These are phyloP conservation scores for Radiomyces spectabilis DNA, from an alignment of 192 early-diverging fungal genomes.

Conservation along the genomic window DNA sequence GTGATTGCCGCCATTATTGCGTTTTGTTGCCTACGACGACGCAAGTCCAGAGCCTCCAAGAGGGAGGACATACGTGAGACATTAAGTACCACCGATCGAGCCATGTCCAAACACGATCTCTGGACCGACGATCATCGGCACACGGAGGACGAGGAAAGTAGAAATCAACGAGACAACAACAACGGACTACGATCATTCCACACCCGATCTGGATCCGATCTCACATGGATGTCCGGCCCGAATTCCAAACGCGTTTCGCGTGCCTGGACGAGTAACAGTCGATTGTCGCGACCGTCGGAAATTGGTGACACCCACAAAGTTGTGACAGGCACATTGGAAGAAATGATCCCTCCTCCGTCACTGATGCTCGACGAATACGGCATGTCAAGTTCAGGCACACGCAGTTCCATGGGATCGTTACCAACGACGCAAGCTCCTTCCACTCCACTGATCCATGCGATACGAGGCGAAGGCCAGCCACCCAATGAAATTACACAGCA, in stretches of 20 bases:
- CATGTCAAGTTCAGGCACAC: background rate
- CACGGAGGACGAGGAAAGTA: background rate
- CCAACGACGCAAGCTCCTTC: background rate
- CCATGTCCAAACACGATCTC: background rate
- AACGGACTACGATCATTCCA: background rate
- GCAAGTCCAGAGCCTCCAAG: no score
- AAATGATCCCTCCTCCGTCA: conserved; percentile 6
- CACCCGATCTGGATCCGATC: background rate
- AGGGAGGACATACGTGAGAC: no score
- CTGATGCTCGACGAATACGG: background rate
- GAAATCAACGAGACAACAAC: background rate
- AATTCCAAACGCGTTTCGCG: conserved; percentile 1
- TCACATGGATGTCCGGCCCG: background rate
- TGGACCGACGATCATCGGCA: no score
- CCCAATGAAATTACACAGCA: conserved; percentile 22
- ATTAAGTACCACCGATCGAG: no score
- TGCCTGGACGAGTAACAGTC: background rate
- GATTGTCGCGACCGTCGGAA: conserved; percentile 5
- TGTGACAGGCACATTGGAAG: conserved; percentile 6
- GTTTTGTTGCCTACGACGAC: background rate
- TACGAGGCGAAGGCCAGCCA: conserved; percentile 8
- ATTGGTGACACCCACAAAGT: no score
- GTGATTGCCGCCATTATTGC: background rate
- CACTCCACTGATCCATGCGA: conserved; percentile 5
- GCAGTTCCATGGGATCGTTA: background rate